Base-by-base conservation (phyloP, 345 rosid genomes). In the Citrus maxima region DNA sequence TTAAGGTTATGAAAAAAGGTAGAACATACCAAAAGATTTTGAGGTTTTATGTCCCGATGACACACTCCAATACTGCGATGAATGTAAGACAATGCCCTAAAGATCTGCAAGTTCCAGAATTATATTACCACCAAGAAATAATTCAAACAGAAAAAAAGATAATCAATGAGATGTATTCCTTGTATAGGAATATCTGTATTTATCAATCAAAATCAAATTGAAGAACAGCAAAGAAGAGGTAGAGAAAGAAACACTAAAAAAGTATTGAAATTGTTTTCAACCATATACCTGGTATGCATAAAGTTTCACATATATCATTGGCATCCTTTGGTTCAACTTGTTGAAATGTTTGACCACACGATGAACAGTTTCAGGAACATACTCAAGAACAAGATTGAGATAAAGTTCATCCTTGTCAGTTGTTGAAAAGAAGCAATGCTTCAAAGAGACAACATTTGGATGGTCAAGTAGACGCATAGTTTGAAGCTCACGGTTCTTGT, bases 391-490 rank as follows among this genome's bases (percentile, higher is more conserved):
- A 82, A 96, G 85, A 79, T 96, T 96, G 63, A 96, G 99, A 87
- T 89, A 96, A 72, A 96, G 97, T 77, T 96, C 99, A 55, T 96
- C 97, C 83, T 96, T 96, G 66, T 91, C 97, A 2, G 99, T 94
- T 3, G 98, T 93, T 77, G 99, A 96, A 81, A 96, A 96, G 90
- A 96, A 96, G 79, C 99, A 96, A 80, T 96, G 99, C 86, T 96
- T 96, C 40, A 96, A 82, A 73, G 92, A 81, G 72, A 96, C 94
- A 73, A 93, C 93, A 81, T 94, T 96, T 2, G 97, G 95, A 78
- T 96, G 99, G 86, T 96, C 99, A 81, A 96, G 93, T 74, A 93
- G 92, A 67, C 98, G 98, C 99, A 96, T 94, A 63, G 98, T 93
- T 83, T 96, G 99, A 83, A 96, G 86, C 82, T 96, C 99, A 61